phyloP scores from a whole-genome alignment of 768 basidiomycete genomes.

The Mycena leptocephala region DNA sequence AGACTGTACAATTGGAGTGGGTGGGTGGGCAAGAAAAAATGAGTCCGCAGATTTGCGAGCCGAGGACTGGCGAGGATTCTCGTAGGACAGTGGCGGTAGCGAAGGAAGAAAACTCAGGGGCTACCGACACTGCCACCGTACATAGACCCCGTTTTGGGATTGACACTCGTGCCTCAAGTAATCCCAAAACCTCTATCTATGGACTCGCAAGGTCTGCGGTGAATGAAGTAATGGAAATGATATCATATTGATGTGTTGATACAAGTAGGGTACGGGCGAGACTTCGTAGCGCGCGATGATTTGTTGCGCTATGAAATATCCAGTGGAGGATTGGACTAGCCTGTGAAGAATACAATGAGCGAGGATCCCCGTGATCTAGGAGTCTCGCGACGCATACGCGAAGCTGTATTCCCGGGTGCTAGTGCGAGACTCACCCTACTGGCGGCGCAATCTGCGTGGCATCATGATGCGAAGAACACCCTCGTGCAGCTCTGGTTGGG shows the following conservation, averaged over 20 bases:
- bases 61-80: neutral
- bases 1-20: no score
- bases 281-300: neutral
- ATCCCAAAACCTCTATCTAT: neutral
- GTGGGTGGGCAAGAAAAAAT: neutral
- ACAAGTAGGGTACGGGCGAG: neutral
- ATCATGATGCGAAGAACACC: conserved; percentile 13
- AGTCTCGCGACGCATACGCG: conserved; percentile 26
- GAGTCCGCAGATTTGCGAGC: neutral
- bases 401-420: conserved; percentile 9
- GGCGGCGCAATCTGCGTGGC: neutral
- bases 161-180: neutral
- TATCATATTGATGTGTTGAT: no score
- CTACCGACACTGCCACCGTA: neutral
- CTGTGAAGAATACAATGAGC: conserved; percentile 22
- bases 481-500: conserved; percentile 25
- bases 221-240: neutral
- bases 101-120: neutral
- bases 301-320: neutral
- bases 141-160: neutral
- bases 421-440: conserved; percentile 4
- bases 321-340: neutral
- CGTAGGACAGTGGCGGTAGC: neutral
- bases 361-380: conserved; percentile 27
- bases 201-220: neutral